These are phyloP conservation scores for Colletotrichum sublineola DNA, from an alignment of 2,329 filamentous ascomycete genomes.

Conservation along the genomic window DNA sequence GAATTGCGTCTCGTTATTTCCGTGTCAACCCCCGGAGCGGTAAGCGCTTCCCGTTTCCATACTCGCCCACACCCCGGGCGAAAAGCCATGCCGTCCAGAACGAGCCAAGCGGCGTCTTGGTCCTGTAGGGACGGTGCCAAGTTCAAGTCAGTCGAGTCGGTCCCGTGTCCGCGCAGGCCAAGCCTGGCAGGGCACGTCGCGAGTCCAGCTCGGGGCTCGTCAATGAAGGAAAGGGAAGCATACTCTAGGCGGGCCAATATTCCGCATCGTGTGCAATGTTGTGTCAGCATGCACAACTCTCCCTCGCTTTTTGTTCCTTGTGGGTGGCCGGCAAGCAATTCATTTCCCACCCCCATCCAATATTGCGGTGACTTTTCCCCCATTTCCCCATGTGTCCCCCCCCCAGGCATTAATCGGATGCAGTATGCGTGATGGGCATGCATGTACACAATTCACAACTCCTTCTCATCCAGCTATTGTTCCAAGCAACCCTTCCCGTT, in stretches of 20 bases:
- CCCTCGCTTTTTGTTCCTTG: constrained; percentile 19
- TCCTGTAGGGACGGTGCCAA: constrained; percentile 7
- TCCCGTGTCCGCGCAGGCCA: background rate
- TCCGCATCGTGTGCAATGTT: constrained; percentile 18
- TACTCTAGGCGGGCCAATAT: constrained; percentile 13
- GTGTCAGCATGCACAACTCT: constrained; percentile 16
- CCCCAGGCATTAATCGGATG: background rate
- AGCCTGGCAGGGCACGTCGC: background rate
- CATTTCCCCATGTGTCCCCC: constrained; percentile 21
- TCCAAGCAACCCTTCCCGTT: constrained; percentile 25
- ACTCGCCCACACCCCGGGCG: background rate
- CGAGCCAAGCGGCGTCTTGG: constrained; percentile 22
- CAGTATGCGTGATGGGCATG: background rate
- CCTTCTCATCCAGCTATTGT: constrained; percentile 6
- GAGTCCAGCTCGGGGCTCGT: background rate
- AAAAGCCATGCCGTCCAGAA: constrained; percentile 10
- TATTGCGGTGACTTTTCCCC: constrained; percentile 26
- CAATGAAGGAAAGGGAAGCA: background rate
- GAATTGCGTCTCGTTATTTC: constrained; percentile 5
- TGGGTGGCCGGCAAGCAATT: constrained; percentile 25
- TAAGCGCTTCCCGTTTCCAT: constrained; percentile 8
- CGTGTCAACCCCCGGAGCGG: background rate
- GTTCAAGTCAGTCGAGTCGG: constrained; percentile 4
- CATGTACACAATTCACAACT: background rate
- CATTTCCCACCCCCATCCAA: constrained; percentile 33